Evolutionary conservation across 2,329 filamentous ascomycete genomes (phyloP), one percentile per base, ranked within the genome.

Genomic region (Cryoendolithus antarcticus): DNA sequence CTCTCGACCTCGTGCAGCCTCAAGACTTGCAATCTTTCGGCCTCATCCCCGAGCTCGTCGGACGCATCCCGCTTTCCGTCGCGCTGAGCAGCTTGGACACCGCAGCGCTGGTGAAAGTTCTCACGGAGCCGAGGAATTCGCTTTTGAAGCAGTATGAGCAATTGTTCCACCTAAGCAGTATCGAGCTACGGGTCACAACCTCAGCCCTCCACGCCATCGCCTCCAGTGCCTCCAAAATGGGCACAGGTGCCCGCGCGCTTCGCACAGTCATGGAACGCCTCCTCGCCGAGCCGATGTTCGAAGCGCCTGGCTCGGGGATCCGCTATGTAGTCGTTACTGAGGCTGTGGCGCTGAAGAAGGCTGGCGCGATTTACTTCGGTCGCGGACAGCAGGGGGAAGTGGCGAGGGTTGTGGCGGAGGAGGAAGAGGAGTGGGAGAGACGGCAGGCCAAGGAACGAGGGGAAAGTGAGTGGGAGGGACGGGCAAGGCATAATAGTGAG

Each of bases 21-120:
- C 86, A 96, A 61, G 82, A 77, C 39, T 62, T 93, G 34, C 62
- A 65, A 15, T 74, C 73, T 3, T 56, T 58, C 3, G 69, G 88
- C 9, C 85, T 95, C 56, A 95, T 95, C 39, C 88, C 88, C 1
- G 88, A 95, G 62, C 70, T 95, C n/a, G 82, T 96, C 38, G 91
- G 91, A n/a, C 82, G 91, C 11, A 77, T 98, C 35, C 89, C 93
- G 38, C 85, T 94, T 42, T 82, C 86, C 35, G 86, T 86, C 44
- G 84, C 91, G 0, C 73, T 98, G 0, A 80, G 84, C 9, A 79
- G 86, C 0, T 70, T 98, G 1, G 72, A 74, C 39, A 69, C 76
- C 46, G 63, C 71, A 11, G 65, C 77, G 43, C 75, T 98, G 9
- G 77, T 89, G 38, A 79, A 88, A 38, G 91, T 98, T 45, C 71